A percentile compares a stretch with the other conserved stretches of the same genome.
These are phyloP conservation scores for Dothistroma pini DNA, from an alignment of 2,329 filamentous ascomycete species.

Conservation along the genomic window DNA sequence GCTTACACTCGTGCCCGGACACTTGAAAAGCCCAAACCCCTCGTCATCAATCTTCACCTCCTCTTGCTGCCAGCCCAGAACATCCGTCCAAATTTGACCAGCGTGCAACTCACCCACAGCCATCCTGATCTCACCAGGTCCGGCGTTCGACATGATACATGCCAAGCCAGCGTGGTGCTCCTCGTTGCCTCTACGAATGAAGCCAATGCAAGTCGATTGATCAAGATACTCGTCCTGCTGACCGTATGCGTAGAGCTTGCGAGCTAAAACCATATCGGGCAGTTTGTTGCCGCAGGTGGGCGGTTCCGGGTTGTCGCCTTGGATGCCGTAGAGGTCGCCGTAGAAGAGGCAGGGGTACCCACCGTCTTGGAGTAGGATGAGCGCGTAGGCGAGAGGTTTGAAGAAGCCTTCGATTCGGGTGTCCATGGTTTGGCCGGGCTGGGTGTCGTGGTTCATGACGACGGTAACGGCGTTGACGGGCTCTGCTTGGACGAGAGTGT, in stretches of 20 bases:
- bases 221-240: slow-evolving; percentile 62
- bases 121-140: slow-evolving; percentile 52
- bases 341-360: slow-evolving; percentile 67
- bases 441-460: slow-evolving; percentile 64
- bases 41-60: slow-evolving; percentile 57
- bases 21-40: slow-evolving; percentile 58
- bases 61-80: slow-evolving; percentile 55
- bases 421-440: slow-evolving; percentile 59
- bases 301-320: slow-evolving; percentile 46
- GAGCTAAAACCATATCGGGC: slow-evolving; percentile 56
- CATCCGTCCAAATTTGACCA: slow-evolving; percentile 62
- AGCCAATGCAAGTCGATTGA: slow-evolving; percentile 58
- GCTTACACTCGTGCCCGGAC: slow-evolving; percentile 52
- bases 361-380: slow-evolving; percentile 62
- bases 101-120: slow-evolving; percentile 51
- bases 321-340: slow-evolving; percentile 63
- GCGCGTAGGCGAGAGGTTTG: slow-evolving; percentile 66
- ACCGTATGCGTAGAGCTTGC: slow-evolving; percentile 64
- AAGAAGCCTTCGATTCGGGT: slow-evolving; percentile 63
- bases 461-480: slow-evolving; percentile 18
- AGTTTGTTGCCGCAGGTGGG: slow-evolving; percentile 42
- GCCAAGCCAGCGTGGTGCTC: slow-evolving; percentile 51
- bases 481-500: slow-evolving; percentile 18
- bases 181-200: slow-evolving; percentile 51
- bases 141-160: slow-evolving; percentile 41